Percentiles rank a stretch among this genome's conserved stretches.
phyloP scores from a whole-genome alignment of 352 stramenopile species.

The Pythium scleroteichum region DNA sequence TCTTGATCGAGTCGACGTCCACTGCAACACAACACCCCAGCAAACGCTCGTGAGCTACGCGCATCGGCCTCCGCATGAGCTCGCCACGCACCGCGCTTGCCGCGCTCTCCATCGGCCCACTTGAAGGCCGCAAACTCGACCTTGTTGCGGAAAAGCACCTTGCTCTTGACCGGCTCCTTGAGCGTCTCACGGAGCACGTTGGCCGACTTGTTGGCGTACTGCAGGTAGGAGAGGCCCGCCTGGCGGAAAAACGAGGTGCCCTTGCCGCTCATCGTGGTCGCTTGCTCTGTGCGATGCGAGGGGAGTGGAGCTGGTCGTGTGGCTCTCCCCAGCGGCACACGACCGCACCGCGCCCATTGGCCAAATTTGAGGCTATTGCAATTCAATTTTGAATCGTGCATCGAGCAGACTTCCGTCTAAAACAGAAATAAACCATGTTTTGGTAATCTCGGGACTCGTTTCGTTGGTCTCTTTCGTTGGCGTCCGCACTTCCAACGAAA shows the following conservation, averaged over 20 bases:
- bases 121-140: constrained; percentile 87
- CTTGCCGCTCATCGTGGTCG: constrained; percentile 61
- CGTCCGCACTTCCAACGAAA: constrained; percentile 16
- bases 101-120: constrained; percentile 81
- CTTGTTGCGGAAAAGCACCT: constrained; percentile 62
- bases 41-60: not conserved
- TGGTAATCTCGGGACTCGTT: constrained; percentile 6
- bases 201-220: constrained; percentile 89
- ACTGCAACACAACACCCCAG: constrained; percentile 30
- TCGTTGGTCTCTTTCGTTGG: constrained; percentile 21
- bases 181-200: constrained; percentile 66
- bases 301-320: constrained; percentile 16
- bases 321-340: constrained; percentile 22
- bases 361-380: constrained; percentile 5
- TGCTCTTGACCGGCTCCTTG: constrained; percentile 90
- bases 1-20: constrained; percentile 83
- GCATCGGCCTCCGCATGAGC: not conserved
- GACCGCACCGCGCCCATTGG: constrained; percentile 13
- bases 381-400: constrained; percentile 20
- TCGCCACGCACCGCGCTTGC: constrained; percentile 53
- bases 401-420: not conserved
- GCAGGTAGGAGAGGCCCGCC: constrained; percentile 84
- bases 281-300: constrained; percentile 4
- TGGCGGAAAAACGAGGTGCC: constrained; percentile 88
- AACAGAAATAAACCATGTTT: constrained; percentile 8